These are phyloP conservation scores for Heteromeles arbutifolia DNA, from an alignment of 306 rosid species.

Conservation along the genomic window DNA sequence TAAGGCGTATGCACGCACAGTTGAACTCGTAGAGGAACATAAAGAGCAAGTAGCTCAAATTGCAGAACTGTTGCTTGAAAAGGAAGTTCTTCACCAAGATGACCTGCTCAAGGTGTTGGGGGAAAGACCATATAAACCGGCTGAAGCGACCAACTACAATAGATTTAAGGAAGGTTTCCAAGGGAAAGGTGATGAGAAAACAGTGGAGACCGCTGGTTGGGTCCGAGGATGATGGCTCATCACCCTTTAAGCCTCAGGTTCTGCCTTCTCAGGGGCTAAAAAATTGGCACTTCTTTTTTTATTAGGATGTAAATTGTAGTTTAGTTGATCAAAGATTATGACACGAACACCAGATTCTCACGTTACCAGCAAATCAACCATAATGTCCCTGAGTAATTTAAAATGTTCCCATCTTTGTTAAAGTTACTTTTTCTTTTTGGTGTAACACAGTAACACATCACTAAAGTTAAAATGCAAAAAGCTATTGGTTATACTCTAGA, in stretches of 20 bases:
- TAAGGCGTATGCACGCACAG: constrained; percentile 56
- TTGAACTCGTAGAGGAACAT: constrained; percentile 60
- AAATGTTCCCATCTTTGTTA: neutral
- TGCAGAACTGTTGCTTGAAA: constrained; percentile 86
- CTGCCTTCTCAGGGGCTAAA: constrained; percentile 45
- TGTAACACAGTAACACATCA: neutral
- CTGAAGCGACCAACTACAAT: constrained; percentile 58
- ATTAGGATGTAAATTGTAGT: neutral
- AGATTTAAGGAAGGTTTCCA: constrained; percentile 64
- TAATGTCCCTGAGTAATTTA: neutral
- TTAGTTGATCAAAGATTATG: neutral
- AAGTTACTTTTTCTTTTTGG: neutral
- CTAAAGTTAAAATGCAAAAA: neutral
- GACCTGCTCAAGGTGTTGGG: constrained; percentile 65
- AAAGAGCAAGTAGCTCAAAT: constrained; percentile 68
- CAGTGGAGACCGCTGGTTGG: constrained; percentile 23
- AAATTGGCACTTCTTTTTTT: neutral
- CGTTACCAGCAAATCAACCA: neutral
- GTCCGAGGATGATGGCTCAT: constrained; percentile 47
- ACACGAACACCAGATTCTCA: neutral
- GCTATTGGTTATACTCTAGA: no score
- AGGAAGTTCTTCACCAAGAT: constrained; percentile 90
- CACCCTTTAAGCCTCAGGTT: constrained; percentile 69
- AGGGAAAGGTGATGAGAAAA: constrained; percentile 41
- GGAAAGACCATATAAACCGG: constrained; percentile 54